Conservation (phyloP, 352 stramenopile species). For the Globisporangium splendens region DNA sequence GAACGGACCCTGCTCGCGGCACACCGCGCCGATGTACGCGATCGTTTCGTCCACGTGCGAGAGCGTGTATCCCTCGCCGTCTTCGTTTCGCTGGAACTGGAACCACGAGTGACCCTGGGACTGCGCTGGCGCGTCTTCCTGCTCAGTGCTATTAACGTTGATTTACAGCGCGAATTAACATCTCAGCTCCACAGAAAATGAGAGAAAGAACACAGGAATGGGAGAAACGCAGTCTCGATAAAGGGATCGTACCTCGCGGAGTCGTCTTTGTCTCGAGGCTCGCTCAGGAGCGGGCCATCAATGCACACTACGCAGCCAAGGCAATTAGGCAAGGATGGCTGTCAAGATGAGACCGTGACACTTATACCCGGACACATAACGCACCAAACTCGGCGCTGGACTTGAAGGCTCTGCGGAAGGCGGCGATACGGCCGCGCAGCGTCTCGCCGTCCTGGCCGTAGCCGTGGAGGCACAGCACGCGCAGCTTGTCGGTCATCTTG, state of each 20-base stretch:
- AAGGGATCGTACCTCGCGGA: no score
- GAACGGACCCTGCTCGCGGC: slow-evolving; percentile 74
- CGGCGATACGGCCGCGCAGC: slow-evolving; percentile 67
- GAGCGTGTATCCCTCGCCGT: slow-evolving; percentile 33
- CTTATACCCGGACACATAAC: slow-evolving; percentile 5
- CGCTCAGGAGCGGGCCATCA: no score
- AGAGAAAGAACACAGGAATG: no score
- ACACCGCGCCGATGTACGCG: slow-evolving; percentile 60
- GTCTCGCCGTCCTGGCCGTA: slow-evolving; percentile 78
- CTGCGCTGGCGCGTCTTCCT: slow-evolving; percentile 27
- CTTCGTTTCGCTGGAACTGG: slow-evolving; percentile 47
- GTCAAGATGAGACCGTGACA: no score
- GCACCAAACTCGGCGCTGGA: slow-evolving; percentile 78
- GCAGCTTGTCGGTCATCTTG: slow-evolving; percentile 38
- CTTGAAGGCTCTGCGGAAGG: slow-evolving; percentile 70
- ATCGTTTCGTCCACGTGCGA: slow-evolving; percentile 58
- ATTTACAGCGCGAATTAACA: no score
- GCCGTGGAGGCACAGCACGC: slow-evolving; percentile 83
- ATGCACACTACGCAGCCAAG: no score
- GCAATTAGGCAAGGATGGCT: no score
- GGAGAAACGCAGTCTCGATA: no score
- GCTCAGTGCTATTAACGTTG: not conserved
- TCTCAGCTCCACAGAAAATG: no score
- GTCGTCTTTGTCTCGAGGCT: no score
- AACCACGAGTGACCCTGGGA: slow-evolving; percentile 52